Evolutionary conservation across 495 filamentous ascomycete species (phyloP), one percentile per base, ranked within the genome.

Genomic region (Aspergillus mulundensis): DNA sequence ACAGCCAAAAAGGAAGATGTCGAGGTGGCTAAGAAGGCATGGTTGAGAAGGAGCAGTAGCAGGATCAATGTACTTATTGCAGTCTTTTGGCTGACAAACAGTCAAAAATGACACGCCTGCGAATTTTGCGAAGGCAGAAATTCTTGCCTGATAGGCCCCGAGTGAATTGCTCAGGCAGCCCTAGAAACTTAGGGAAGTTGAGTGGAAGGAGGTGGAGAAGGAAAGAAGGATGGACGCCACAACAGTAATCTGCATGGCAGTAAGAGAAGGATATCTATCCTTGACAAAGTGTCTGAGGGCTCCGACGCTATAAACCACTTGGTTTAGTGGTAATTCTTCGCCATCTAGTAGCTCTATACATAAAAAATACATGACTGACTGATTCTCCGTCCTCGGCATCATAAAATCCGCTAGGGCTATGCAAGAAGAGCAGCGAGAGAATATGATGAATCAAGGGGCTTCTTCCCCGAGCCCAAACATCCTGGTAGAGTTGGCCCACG

Each of bases 401-500:
- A 14, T 15, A 6, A 12, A 36, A 6, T 36, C 25, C 34, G 34
- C 14, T 36, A 36, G 34, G 34, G 34, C 34, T 36, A 36, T 40
- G 38, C 11, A 14, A 23, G 10, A 21, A 20, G 14, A 36, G 30
- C 43, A 40, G 12, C 2, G 20, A 28, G 47, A 3, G 46, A 20
- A 19, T 47, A 47, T 19, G 45, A 18, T 16, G 24, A 18, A 10
- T 25, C 60, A 66, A 12, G 56, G 53, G 20, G 20, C 20, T 46
- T 65, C 42, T 62, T 81, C 79, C 0, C 84, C 88, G 23, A 95
- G 64, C 2, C 85, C 84, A 77, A 95, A 96, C 69, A 95, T 89
- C 55, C 74, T 77, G 19, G 87, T 77, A 7, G 88, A 92, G 65
- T 96, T 96, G 47, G 71, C 80, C 91, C 91, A 96, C 15, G 90